Evolutionary conservation across 2,329 filamentous ascomycete species (phyloP).

Genomic region (Fusarium fujikuroi): DNA sequence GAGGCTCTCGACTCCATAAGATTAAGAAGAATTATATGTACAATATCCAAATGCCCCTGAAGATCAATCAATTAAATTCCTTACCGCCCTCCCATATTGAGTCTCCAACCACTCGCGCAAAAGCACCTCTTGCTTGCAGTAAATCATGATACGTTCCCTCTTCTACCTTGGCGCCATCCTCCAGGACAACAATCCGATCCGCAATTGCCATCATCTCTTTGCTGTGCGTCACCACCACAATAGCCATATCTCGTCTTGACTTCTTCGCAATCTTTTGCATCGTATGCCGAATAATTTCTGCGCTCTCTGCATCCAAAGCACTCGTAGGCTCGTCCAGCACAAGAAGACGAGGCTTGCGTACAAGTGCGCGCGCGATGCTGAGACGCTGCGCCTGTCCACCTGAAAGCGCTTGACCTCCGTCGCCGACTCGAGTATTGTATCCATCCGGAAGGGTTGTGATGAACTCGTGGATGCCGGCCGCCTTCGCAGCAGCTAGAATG

Average conservation of each 20-base stretch:
- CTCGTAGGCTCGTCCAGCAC: conserved; percentile 90
- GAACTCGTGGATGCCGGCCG: conserved; percentile 79
- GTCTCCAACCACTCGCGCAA: conserved; percentile 59
- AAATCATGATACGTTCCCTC: conserved; percentile 74
- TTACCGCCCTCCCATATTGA: conserved; percentile 28
- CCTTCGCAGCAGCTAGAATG: conserved; percentile 63
- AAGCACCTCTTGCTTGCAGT: conserved; percentile 54
- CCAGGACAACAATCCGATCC: conserved; percentile 77
- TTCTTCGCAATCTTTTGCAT: conserved; percentile 63
- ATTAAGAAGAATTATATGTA: not conserved
- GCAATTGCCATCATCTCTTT: conserved; percentile 88
- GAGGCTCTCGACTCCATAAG: not conserved
- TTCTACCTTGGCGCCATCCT: conserved; percentile 74
- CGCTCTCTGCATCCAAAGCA: conserved; percentile 77
- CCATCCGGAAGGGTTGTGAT: conserved; percentile 72
- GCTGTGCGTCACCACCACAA: conserved; percentile 85
- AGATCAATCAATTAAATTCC: not conserved
- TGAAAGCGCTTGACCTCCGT: conserved; percentile 77
- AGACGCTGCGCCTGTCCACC: conserved; percentile 87
- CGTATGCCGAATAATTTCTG: conserved; percentile 71
- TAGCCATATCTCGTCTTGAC: conserved; percentile 63
- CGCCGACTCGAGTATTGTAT: conserved; percentile 75
- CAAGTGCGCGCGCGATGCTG: conserved; percentile 81
- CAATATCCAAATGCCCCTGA: not conserved
- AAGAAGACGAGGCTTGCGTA: conserved; percentile 75